Evolutionary conservation across 179 eudicot species (phyloP).

Genomic region (Carnegiea gigantea): DNA sequence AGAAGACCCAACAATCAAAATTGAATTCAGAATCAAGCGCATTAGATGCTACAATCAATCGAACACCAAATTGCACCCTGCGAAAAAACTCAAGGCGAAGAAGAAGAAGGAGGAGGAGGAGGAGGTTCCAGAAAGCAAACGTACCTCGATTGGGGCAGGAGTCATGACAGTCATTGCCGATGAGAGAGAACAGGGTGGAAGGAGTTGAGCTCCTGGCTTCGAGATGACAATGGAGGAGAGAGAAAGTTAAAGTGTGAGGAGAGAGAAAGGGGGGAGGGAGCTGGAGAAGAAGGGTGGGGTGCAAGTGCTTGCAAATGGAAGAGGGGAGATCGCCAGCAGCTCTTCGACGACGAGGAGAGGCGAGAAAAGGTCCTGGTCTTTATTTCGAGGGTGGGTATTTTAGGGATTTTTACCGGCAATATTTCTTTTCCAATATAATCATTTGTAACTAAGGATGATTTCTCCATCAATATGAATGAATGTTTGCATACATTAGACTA

Average conservation of each 20-base stretch:
- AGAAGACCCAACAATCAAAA: constrained; percentile 15
- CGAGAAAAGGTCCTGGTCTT: constrained; percentile 2
- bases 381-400: background rate
- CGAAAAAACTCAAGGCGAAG: background rate
- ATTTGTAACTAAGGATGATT: too few relatives aligned
- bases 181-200: constrained; percentile 5
- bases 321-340: constrained; percentile 30
- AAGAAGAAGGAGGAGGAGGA: background rate
- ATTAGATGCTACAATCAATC: background rate
- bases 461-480: too few relatives aligned
- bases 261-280: background rate
- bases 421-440: background rate
- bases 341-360: constrained; percentile 3
- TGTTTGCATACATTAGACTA: too few relatives aligned
- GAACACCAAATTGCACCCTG: background rate
- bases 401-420: background rate
- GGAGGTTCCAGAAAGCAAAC: background rate
- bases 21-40: constrained; percentile 9
- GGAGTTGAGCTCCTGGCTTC: background rate
- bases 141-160: constrained; percentile 62
- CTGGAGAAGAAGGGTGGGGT: background rate
- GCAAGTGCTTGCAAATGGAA: constrained; percentile 14
- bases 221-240: background rate
- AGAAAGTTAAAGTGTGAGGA: background rate
- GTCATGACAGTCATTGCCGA: constrained; percentile 56